phyloP scores from a whole-genome alignment of 1,284 basidiomycete genomes.

The Trichosporon sp. region DNA sequence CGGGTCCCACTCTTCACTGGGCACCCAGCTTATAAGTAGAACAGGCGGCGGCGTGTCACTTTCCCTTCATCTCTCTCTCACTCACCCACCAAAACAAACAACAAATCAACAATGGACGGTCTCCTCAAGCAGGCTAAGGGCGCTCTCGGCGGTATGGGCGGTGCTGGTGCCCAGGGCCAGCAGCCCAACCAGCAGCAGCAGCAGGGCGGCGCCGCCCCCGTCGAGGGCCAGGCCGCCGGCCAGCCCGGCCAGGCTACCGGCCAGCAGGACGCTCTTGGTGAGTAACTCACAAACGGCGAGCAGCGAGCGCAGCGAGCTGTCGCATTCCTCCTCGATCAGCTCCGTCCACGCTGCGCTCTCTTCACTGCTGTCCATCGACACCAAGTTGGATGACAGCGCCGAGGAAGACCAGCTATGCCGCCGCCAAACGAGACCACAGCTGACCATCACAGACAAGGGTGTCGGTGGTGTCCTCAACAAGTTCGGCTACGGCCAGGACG shows the following conservation, averaged over 20 bases:
- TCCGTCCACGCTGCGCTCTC: neutral
- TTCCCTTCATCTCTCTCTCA: neutral
- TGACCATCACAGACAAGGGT: constrained; percentile 47
- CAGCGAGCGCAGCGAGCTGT: neutral
- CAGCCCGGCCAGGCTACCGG: constrained; percentile 31
- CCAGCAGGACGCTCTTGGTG: constrained; percentile 55
- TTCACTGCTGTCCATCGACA: no score
- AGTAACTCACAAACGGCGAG: neutral
- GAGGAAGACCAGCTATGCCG: neutral
- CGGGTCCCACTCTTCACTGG: neutral
- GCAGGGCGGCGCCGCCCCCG: constrained; percentile 2
- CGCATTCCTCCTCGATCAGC: neutral
- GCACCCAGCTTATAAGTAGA: neutral
- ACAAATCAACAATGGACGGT: constrained; percentile 24
- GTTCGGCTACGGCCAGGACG: constrained; percentile 49
- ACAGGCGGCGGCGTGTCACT: neutral
- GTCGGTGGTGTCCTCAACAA: constrained; percentile 44
- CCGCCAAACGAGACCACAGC: neutral
- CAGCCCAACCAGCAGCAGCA: neutral
- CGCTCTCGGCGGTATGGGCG: constrained; percentile 24
- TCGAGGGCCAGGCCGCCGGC: constrained; percentile 16
- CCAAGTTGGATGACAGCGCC: no score
- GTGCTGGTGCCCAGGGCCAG: constrained; percentile 14
- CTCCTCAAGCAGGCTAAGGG: constrained; percentile 32
- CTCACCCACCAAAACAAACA: neutral